Evolutionary conservation across 768 basidiomycete species (phyloP).

Genomic region (Boletus pseudopeckii): DNA sequence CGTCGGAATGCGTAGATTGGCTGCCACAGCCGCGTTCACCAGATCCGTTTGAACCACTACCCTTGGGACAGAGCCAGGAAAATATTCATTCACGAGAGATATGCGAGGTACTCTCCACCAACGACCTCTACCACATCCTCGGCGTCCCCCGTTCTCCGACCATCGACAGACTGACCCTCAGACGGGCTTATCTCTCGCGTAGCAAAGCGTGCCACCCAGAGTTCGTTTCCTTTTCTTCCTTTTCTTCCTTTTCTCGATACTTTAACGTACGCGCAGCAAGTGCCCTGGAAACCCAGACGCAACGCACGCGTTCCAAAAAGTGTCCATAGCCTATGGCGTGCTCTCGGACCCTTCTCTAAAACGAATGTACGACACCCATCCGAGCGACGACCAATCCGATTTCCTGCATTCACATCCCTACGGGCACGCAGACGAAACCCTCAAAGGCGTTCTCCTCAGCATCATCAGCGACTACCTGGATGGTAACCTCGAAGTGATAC

Average conservation of each 20-base stretch:
- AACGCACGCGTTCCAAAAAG: conserved; percentile 82
- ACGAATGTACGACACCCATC: conserved; percentile 63
- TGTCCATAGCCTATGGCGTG: conserved; percentile 79
- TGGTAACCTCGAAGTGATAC: conserved; percentile 83
- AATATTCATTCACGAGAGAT: conserved; percentile 17
- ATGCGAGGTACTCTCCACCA: conserved; percentile 51
- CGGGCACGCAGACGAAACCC: conserved; percentile 72
- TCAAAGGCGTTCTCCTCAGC: conserved; percentile 66
- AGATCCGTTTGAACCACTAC: not conserved
- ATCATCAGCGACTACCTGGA: conserved; percentile 82
- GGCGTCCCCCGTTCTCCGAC: conserved; percentile 51
- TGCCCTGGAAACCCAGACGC: conserved; percentile 71
- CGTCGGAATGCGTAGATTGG: conserved; percentile 30
- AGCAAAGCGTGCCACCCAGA: conserved; percentile 84
- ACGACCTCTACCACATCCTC: conserved; percentile 72
- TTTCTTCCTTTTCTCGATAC: not conserved
- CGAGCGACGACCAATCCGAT: conserved; percentile 40
- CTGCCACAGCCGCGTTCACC: conserved; percentile 17
- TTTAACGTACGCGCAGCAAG: conserved; percentile 53
- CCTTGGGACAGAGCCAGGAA: conserved; percentile 9
- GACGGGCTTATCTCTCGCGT: conserved; percentile 72
- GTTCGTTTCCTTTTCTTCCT: conserved; percentile 43
- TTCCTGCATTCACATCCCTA: conserved; percentile 52
- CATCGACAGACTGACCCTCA: conserved; percentile 59
- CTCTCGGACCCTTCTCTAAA: conserved; percentile 70